phyloP scores from a whole-genome alignment of 768 basidiomycete species.

The Paxillus involutus region DNA sequence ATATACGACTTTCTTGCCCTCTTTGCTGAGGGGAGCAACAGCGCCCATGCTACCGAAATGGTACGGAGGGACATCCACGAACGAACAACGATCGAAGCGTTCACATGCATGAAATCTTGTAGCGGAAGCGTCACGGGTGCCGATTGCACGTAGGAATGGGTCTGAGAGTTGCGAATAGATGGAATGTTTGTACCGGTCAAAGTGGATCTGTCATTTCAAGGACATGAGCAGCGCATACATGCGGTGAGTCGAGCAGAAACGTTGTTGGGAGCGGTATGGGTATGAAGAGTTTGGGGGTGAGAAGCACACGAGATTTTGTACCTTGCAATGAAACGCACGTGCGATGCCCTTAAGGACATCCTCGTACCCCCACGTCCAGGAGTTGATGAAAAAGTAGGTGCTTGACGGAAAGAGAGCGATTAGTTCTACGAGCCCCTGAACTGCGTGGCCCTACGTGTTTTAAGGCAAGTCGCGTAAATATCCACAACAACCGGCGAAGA shows the following conservation, averaged over 20 bases:
- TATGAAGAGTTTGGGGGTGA: neutral
- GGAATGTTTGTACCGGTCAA: constrained; percentile 83
- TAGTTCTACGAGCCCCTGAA: constrained; percentile 63
- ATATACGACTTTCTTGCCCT: constrained; percentile 68
- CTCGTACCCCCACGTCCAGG: constrained; percentile 98
- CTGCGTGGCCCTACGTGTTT: constrained; percentile 56
- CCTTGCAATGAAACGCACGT: constrained; percentile 61
- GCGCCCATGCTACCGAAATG: constrained; percentile 9
- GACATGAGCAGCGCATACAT: constrained; percentile 11
- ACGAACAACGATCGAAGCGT: constrained; percentile 69
- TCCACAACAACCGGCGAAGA: neutral
- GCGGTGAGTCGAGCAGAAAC: neutral
- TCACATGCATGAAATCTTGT: constrained; percentile 96
- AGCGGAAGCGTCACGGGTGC: constrained; percentile 55
- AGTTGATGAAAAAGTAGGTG: constrained; percentile 84
- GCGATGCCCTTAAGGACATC: constrained; percentile 80
- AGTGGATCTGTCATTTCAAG: constrained; percentile 61
- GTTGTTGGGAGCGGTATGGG: neutral
- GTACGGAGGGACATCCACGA: constrained; percentile 45
- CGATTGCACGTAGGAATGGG: constrained; percentile 57
- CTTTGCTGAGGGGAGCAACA: constrained; percentile 34
- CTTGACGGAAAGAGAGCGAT: constrained; percentile 64
- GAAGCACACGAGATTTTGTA: constrained; percentile 20
- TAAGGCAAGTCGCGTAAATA: neutral
- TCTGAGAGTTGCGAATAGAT: constrained; percentile 62